Conservation (phyloP, 225 moss, liverwort and hornwort genomes). For the Sphagnum contortum region DNA sequence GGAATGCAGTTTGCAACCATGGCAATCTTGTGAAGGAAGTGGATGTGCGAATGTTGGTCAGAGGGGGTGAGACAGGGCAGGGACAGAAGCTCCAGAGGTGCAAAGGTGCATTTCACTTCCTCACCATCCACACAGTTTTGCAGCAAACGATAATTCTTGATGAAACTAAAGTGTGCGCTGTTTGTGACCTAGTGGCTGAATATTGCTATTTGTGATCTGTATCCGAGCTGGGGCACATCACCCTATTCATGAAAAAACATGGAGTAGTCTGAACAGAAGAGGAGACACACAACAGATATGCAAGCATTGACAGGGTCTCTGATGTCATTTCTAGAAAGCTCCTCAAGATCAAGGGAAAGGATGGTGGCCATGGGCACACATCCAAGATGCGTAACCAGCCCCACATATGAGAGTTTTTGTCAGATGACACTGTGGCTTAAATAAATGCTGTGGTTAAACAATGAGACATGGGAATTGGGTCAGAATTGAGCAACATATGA, state of each 20-base stretch:
- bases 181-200: no score
- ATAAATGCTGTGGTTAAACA: no score
- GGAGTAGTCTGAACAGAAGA: constrained; percentile 87
- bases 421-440: constrained; percentile 46
- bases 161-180: no score
- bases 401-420: constrained; percentile 64
- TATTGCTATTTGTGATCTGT: no score
- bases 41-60: constrained; percentile 77
- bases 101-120: constrained; percentile 35
- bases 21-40: constrained; percentile 76
- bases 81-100: constrained; percentile 75
- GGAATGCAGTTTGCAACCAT: constrained; percentile 83
- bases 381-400: constrained; percentile 65
- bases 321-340: constrained; percentile 82
- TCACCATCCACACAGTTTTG: no score
- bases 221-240: constrained; percentile 28
- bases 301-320: constrained; percentile 80
- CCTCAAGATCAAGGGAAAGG: constrained; percentile 91
- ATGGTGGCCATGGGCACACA: constrained; percentile 77
- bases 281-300: constrained; percentile 72
- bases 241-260: constrained; percentile 75
- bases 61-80: constrained; percentile 69
- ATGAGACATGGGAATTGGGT: no score
- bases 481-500: no score
- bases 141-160: no score